Evolutionary conservation across 495 filamentous ascomycete species (phyloP), one percentile per base, ranked within the genome.

Genomic region (Hypoxylon trugodes): DNA sequence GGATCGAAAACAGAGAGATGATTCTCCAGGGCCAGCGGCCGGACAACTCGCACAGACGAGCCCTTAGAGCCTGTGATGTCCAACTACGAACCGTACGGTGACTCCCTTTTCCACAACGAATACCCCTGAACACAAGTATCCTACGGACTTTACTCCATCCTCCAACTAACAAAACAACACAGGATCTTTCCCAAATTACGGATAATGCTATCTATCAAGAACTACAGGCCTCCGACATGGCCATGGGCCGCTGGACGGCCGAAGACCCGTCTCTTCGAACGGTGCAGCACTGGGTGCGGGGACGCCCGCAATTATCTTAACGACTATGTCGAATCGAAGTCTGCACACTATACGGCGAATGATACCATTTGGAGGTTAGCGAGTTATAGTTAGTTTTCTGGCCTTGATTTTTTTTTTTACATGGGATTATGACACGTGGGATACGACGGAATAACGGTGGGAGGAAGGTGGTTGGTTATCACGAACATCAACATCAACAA

Each of bases 1-100:
- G 93, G 93, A 77, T 90, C 64, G 88, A 91, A 62, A 84, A 87
- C 66, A 84, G 92, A 33, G 81, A 87, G 15, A 77, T 79, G 30
- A 78, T 91, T 38, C 79, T 94, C 21, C 81, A 86, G 62, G 89
- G 89, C 35, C 81, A 85, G 57, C 79, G 79, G 61, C 83, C 89
- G 43, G 81, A 82, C 47, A 73, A 81, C 25, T 78, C 82, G 40
- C 84, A 90, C 66, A 74, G 80, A 22, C 65, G 81, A 6, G 82
- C 85, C 41, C 74, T 96, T 51, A 82, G 85, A 65, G 76, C 74
- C 16, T 74, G 84, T 38, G 85, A 89, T 53, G 77, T 82, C 13
- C 79, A 84, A 30, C 77, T 95, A 38, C 80, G 85, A 70, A 76
- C 74, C 68, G 91, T 93, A 79, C 46, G 70, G 80, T 81, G 12